Conservation (phyloP, 2,329 filamentous ascomycete genomes). For the Trichoderma asperellum region DNA sequence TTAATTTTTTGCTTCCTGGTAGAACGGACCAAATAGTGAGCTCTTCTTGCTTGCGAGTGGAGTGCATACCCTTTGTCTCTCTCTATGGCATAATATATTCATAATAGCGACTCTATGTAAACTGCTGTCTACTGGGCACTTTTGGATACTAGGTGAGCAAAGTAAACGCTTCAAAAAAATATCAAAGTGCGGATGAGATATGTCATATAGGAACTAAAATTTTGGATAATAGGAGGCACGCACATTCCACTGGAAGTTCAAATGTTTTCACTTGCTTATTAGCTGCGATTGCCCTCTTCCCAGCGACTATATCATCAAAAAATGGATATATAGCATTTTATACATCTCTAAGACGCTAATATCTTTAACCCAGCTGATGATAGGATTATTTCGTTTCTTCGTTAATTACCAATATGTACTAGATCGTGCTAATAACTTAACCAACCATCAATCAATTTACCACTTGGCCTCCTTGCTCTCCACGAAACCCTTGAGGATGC, state of each 20-base stretch:
- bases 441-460: slow-evolving; percentile 41
- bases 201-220: too few species aligned
- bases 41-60: too few species aligned
- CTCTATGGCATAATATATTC: too few species aligned
- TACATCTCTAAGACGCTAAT: slow-evolving; percentile 15
- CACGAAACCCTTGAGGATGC: slow-evolving; percentile 69
- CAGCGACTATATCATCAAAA: neutral
- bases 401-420: slow-evolving; percentile 22
- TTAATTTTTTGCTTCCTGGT: too few species aligned
- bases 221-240: neutral
- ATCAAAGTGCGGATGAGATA: too few species aligned
- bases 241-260: neutral
- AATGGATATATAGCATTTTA: neutral
- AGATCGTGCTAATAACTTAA: slow-evolving; percentile 2
- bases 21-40: too few species aligned
- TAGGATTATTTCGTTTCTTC: slow-evolving; percentile 14
- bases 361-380: slow-evolving; percentile 12
- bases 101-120: too few species aligned
- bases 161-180: too few species aligned
- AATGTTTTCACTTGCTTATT: neutral
- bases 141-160: too few species aligned
- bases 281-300: neutral
- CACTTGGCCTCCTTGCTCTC: slow-evolving; percentile 62
- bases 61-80: too few species aligned
- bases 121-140: too few species aligned